Evolutionary conservation across 257 asterid genomes (phyloP).

Genomic region (Buddleja alternifolia): DNA sequence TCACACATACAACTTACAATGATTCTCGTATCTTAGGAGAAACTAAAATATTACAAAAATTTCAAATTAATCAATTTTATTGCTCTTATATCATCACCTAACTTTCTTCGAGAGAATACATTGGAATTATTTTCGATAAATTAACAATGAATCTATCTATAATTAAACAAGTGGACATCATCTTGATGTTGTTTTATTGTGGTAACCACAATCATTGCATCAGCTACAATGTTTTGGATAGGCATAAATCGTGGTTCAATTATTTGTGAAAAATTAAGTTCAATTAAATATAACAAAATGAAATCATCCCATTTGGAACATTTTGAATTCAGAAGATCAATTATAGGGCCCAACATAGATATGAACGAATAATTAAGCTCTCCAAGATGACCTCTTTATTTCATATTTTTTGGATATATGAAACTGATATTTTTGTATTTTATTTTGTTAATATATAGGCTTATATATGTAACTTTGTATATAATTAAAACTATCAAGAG

Average conservation of each 20-base stretch:
- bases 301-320: conserved; percentile 20
- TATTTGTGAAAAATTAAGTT: conserved; percentile 21
- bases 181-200: conserved; percentile 9
- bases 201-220: conserved; percentile 29
- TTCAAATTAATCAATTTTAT: neutral
- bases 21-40: neutral
- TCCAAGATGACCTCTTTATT: conserved; percentile 18
- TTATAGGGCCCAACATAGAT: conserved; percentile 36
- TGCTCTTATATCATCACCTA: conserved; percentile 1
- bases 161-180: conserved; percentile 11
- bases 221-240: conserved; percentile 35
- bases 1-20: neutral
- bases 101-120: conserved; percentile 4
- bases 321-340: conserved; percentile 34
- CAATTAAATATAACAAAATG: neutral
- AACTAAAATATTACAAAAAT: neutral
- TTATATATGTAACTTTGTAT: too few relatives aligned
- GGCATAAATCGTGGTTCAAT: conserved; percentile 32
- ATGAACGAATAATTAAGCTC: conserved; percentile 25
- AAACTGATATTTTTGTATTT: neutral
- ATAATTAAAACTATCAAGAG: too few relatives aligned
- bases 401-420: neutral
- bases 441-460: neutral
- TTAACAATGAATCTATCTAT: neutral
- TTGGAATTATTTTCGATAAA: neutral